Evolutionary conservation across 805 yeast genomes (phyloP).

Genomic region (Candida pseudofarinosa): DNA sequence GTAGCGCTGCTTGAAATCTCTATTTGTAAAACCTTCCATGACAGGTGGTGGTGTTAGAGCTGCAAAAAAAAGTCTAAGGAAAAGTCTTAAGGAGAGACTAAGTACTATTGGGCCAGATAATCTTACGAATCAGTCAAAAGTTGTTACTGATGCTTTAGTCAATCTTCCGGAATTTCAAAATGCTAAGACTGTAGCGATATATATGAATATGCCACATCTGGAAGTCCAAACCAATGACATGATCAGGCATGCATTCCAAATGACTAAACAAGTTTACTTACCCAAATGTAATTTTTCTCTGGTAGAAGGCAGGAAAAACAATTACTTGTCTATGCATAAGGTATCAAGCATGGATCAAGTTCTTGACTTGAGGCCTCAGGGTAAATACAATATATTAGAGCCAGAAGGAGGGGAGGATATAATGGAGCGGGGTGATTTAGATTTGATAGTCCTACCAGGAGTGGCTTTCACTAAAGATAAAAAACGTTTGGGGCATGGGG

Average conservation of each 20-base stretch:
- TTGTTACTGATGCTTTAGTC: constrained; percentile 16
- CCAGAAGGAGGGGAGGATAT: constrained; percentile 44
- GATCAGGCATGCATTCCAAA: constrained; percentile 47
- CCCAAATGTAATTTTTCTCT: constrained; percentile 47
- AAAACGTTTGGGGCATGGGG: constrained; percentile 83
- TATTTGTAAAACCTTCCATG: neutral
- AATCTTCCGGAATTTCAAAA: constrained; percentile 31
- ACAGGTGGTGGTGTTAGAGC: neutral
- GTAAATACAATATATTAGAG: constrained; percentile 64
- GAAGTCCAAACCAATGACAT: constrained; percentile 63
- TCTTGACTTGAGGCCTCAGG: constrained; percentile 52
- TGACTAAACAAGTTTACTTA: constrained; percentile 50
- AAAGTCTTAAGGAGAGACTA: constrained; percentile 19
- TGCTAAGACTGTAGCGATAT: constrained; percentile 57
- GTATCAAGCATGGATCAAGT: constrained; percentile 44
- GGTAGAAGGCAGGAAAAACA: constrained; percentile 26
- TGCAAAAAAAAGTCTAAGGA: constrained; percentile 20
- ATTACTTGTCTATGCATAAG: constrained; percentile 53
- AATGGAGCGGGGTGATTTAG: constrained; percentile 40
- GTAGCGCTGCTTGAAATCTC: too few relatives aligned
- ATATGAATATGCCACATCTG: constrained; percentile 69
- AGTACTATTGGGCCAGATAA: constrained; percentile 11
- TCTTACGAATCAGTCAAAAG: constrained; percentile 21
- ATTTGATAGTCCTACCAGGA: constrained; percentile 78
- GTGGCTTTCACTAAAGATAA: constrained; percentile 62